Conservation (phyloP, 108 stramenopile species). For the Pseudonitzschia multiseries region DNA sequence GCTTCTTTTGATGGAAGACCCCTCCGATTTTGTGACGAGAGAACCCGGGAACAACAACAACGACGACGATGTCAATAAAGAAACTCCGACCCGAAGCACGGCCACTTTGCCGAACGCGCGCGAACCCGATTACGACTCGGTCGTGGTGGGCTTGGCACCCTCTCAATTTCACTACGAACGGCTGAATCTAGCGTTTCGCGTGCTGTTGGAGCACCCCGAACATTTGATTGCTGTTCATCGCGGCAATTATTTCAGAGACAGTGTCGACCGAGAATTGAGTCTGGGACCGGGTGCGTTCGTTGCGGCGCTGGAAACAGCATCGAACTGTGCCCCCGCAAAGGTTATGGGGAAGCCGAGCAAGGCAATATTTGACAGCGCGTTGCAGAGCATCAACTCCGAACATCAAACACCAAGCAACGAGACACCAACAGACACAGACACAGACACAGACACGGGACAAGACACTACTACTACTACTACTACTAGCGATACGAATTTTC, state of each 20-base stretch:
- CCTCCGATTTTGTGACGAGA: slow-evolving; percentile 38
- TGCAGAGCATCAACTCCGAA: slow-evolving; percentile 13
- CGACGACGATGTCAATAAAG: too few species aligned
- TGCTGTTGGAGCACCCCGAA: slow-evolving; percentile 29
- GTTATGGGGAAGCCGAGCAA: slow-evolving; percentile 67
- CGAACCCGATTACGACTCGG: slow-evolving; percentile 37
- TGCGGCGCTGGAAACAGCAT: slow-evolving; percentile 49
- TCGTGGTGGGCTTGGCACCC: slow-evolving; percentile 74
- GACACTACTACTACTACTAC: too few species aligned
- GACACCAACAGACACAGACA: too few species aligned
- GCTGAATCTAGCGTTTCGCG: slow-evolving; percentile 66
- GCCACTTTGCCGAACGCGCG: background rate
- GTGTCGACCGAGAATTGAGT: slow-evolving; percentile 30
- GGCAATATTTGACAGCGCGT: slow-evolving; percentile 57
- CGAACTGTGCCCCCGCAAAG: slow-evolving; percentile 22
- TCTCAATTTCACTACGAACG: slow-evolving; percentile 54
- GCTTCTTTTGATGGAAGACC: slow-evolving; percentile 60
- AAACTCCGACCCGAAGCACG: background rate
- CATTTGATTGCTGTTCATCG: slow-evolving; percentile 67
- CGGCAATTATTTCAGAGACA: slow-evolving; percentile 49
- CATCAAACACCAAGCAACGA: too few species aligned
- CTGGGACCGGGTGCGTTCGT: slow-evolving; percentile 75
- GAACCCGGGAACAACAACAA: background rate
- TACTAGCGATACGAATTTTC: too few species aligned
- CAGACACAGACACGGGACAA: too few species aligned